Evolutionary conservation across 1,284 basidiomycete genomes (phyloP), one percentile per base, ranked within the genome.

Genomic region (Clitocybe nebularis): DNA sequence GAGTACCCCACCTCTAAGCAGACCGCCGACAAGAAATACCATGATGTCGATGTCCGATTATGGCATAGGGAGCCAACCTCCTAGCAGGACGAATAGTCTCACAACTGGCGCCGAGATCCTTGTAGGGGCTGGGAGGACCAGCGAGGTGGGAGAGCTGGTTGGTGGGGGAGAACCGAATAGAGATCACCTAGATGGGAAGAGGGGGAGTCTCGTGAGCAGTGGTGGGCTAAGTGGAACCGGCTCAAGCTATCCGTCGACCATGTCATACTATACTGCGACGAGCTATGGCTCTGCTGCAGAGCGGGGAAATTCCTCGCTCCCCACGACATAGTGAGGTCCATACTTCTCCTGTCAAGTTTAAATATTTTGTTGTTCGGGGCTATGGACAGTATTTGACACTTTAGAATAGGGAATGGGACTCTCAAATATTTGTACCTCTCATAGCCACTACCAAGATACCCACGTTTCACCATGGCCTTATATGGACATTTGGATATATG

Each of bases 111-210:
- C 54, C 13, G 64, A 59, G 20, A 39, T 53, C 13, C 25, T 55
- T 17, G 16, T 47, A 48, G 28, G 34, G 34, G 17, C 50, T 36
- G 35, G 41, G 17, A 36, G 48, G 33, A 50, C 57, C 9, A 59
- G 40, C 6, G 65, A 67, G 45, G 46, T 67, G 7, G 65, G 64
- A 25, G 65, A 67, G 42, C 48, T 64, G 17, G 44, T 60, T 38
- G 48, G 48, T n/a, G 47, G 37, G 32, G 46, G 20, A 22, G n/a
- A n/a, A n/a, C n/a, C n/a, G n/a, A n/a, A n/a, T n/a, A n/a, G n/a
- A n/a, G n/a, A n/a, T n/a, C n/a, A n/a, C n/a, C 19, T 22, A 6
- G 39, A 40, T 3, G 21, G 26, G 11, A 42, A 43, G 19, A 24
- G 24, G n/a, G 46, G 36, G 1, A 43, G 45, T 17, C 36, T 40